Evolutionary conservation across 1,139 yeast species (phyloP).

Genomic region (Spathaspora sp.): DNA sequence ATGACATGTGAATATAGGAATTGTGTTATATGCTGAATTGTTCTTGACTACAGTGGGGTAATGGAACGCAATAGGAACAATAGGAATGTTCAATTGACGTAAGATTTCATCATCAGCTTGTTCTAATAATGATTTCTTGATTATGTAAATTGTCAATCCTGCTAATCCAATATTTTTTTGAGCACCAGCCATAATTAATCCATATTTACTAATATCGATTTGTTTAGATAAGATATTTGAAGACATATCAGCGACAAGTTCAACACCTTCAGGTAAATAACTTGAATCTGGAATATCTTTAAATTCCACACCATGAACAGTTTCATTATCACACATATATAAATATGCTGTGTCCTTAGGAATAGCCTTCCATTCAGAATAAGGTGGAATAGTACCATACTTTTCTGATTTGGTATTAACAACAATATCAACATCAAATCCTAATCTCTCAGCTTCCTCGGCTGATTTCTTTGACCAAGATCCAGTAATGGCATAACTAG

Average conservation of each 20-base stretch:
- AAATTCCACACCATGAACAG: slow-evolving; percentile 93
- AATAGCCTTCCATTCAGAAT: slow-evolving; percentile 58
- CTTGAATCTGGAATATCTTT: slow-evolving; percentile 47
- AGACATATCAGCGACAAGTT: slow-evolving; percentile 90
- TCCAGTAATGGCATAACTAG: slow-evolving; percentile 89
- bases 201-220: slow-evolving; percentile 80
- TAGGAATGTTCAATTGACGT: slow-evolving; percentile 59
- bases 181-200: slow-evolving; percentile 91
- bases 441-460: slow-evolving; percentile 84
- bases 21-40: slow-evolving; percentile 92
- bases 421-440: slow-evolving; percentile 70
- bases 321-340: slow-evolving; percentile 93
- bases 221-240: slow-evolving; percentile 84
- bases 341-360: slow-evolving; percentile 66
- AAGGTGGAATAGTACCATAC: slow-evolving; percentile 68
- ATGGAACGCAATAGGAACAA: slow-evolving; percentile 86
- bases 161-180: slow-evolving; percentile 97
- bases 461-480: slow-evolving; percentile 87
- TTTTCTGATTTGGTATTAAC: slow-evolving; percentile 65
- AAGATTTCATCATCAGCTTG: slow-evolving; percentile 66
- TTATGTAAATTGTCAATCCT: slow-evolving; percentile 87
- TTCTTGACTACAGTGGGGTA: slow-evolving; percentile 83
- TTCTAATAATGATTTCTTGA: slow-evolving; percentile 74
- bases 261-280: slow-evolving; percentile 65
- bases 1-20: slow-evolving; percentile 89